Evolutionary conservation across 2,329 filamentous ascomycete genomes (phyloP).

Genomic region (Paracoccidioides lutzii): DNA sequence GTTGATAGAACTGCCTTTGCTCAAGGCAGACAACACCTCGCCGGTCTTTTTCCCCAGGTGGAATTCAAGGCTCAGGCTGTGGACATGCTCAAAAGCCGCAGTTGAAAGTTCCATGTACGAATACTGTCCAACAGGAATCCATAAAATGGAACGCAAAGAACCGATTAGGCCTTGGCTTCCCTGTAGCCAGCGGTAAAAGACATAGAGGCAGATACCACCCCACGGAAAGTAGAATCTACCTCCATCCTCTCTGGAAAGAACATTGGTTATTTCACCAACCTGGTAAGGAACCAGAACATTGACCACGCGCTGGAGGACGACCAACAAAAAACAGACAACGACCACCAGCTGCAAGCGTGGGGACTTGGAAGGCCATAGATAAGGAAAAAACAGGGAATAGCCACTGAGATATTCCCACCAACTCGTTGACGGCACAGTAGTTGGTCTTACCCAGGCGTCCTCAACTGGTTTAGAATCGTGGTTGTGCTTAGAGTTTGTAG

Average conservation of each 20-base stretch:
- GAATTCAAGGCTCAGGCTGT: slow-evolving; percentile 88
- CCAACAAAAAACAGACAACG: slow-evolving; percentile 65
- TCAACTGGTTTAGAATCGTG: slow-evolving; percentile 38
- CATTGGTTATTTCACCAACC: slow-evolving; percentile 65
- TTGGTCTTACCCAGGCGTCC: slow-evolving; percentile 77
- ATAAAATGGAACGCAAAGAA: slow-evolving; percentile 67
- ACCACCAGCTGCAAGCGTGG: slow-evolving; percentile 63
- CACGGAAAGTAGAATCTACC: slow-evolving; percentile 50
- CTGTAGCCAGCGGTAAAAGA: slow-evolving; percentile 68
- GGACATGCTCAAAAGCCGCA: slow-evolving; percentile 93
- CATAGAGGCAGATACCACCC: slow-evolving; percentile 61
- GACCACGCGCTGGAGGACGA: slow-evolving; percentile 67
- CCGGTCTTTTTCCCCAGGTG: slow-evolving; percentile 94
- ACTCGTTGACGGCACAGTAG: slow-evolving; percentile 69
- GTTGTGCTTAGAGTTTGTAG: slow-evolving; percentile 15
- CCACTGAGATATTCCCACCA: slow-evolving; percentile 95
- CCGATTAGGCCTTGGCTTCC: slow-evolving; percentile 79
- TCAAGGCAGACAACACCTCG: slow-evolving; percentile 86
- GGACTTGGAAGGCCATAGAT: slow-evolving; percentile 85
- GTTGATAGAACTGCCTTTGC: slow-evolving; percentile 93
- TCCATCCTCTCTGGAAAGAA: slow-evolving; percentile 49
- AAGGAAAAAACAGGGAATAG: slow-evolving; percentile 89
- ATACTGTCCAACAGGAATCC: slow-evolving; percentile 95
- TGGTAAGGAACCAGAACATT: slow-evolving; percentile 79
- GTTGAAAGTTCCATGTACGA: slow-evolving; percentile 90